These are phyloP conservation scores for Cercospora sp. DNA, from an alignment of 2,329 filamentous ascomycete species.

Conservation along the genomic window DNA sequence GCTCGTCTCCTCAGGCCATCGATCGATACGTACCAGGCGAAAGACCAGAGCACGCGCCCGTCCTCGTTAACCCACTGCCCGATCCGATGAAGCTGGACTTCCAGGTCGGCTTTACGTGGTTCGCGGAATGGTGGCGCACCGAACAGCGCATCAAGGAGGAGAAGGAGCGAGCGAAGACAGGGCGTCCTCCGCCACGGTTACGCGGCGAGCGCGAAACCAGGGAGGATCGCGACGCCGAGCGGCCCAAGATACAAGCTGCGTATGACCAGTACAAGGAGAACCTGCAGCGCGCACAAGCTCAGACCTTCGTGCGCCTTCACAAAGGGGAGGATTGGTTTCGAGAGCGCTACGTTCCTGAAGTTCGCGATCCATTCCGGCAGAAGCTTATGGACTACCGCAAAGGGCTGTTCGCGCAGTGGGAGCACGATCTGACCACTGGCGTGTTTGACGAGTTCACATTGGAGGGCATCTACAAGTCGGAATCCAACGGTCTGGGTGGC, in stretches of 20 bases:
- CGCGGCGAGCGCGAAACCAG: constrained; percentile 65
- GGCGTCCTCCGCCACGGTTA: constrained; percentile 60
- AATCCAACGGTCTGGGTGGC: constrained; percentile 82
- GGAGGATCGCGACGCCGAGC: constrained; percentile 77
- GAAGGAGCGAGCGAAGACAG: constrained; percentile 68
- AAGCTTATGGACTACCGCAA: constrained; percentile 79
- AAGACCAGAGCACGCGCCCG: constrained; percentile 54
- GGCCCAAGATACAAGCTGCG: constrained; percentile 71
- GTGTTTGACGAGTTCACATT: constrained; percentile 92
- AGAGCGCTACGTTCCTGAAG: constrained; percentile 85
- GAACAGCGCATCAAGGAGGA: constrained; percentile 83
- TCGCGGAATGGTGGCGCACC: constrained; percentile 81
- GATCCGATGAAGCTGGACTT: constrained; percentile 73
- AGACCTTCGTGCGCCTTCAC: constrained; percentile 85
- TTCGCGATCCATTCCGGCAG: constrained; percentile 70
- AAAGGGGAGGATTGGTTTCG: constrained; percentile 98
- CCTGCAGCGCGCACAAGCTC: constrained; percentile 61
- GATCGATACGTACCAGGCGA: constrained; percentile 77
- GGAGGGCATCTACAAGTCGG: constrained; percentile 90
- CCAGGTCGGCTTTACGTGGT: constrained; percentile 83
- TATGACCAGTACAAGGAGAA: constrained; percentile 68
- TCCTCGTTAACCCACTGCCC: constrained; percentile 65
- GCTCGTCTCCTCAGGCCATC: constrained; percentile 65
- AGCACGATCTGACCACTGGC: constrained; percentile 79
- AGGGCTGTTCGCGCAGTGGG: constrained; percentile 81